These are phyloP conservation scores for Capsella rubella DNA, from an alignment of 441 rosid species.

Conservation along the genomic window DNA sequence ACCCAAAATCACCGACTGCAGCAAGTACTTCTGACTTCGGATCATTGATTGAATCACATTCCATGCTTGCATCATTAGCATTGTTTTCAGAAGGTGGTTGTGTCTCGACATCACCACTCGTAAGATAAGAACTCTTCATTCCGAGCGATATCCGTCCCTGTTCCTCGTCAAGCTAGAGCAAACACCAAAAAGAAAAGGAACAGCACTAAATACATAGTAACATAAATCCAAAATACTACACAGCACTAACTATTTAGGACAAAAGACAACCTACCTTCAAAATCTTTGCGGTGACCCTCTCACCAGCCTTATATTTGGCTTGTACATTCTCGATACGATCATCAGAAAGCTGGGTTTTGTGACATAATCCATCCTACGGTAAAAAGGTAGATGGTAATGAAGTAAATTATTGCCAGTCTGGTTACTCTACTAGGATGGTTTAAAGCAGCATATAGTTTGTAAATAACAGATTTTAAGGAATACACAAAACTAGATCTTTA, in stretches of 20 bases:
- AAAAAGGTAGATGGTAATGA: conserved; percentile 19
- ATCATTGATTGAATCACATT: conserved; percentile 48
- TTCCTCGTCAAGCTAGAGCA: conserved; percentile 78
- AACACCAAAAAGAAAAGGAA: conserved; percentile 29
- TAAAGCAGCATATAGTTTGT: conserved; percentile 18
- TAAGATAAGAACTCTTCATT: conserved; percentile 73
- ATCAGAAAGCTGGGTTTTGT: conserved; percentile 80
- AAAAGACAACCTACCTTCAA: conserved; percentile 65
- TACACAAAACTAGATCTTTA: conserved; percentile 46
- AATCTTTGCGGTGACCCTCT: conserved; percentile 76
- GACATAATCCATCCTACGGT: conserved; percentile 91
- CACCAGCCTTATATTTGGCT: conserved; percentile 74
- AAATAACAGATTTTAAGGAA: conserved; percentile 5
- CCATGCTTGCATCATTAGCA: conserved; percentile 53
- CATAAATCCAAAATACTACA: conserved; percentile 24
- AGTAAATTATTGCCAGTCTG: conserved; percentile 6
- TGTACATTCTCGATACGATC: conserved; percentile 65
- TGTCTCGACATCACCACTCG: conserved; percentile 39
- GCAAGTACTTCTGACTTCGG: conserved; percentile 32
- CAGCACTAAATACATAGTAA: conserved; percentile 7
- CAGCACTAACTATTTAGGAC: background rate
- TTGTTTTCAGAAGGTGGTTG: conserved; percentile 49
- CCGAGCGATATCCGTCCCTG: conserved; percentile 89
- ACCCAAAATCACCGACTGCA: conserved; percentile 42
- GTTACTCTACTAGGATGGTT: conserved; percentile 18